A percentile compares a stretch with the other conserved stretches of the same genome.
These are phyloP conservation scores for Neurospora crassa DNA, from an alignment of 2,329 filamentous ascomycete species.

Conservation along the genomic window DNA sequence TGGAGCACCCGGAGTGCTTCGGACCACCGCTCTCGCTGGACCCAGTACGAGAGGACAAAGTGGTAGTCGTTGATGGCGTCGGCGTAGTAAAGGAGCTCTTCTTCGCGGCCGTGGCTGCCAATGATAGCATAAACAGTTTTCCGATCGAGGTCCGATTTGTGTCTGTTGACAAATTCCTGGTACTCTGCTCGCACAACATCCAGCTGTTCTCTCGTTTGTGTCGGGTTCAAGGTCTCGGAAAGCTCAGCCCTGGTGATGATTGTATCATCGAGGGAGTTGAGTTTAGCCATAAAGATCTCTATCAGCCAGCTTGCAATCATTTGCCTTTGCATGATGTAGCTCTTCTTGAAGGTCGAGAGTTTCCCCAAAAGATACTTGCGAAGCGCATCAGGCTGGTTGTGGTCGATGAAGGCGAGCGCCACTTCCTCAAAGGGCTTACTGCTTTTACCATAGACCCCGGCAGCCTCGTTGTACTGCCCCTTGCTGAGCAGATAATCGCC, in stretches of 20 bases:
- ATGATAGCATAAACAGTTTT: conserved; percentile 95
- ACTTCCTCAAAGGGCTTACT: conserved; percentile 97
- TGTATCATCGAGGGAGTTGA: conserved; percentile 89
- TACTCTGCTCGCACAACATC: conserved; percentile 66
- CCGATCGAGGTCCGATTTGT: conserved; percentile 79
- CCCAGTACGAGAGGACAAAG: conserved; percentile 94
- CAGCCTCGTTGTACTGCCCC: conserved; percentile 76
- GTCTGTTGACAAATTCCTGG: conserved; percentile 75
- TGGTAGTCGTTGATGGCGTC: conserved; percentile 84
- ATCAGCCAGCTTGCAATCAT: conserved; percentile 95
- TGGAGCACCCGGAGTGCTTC: conserved; percentile 84
- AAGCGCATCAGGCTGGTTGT: conserved; percentile 79
- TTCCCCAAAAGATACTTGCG: conserved; percentile 84
- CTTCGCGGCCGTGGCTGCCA: conserved; percentile 87
- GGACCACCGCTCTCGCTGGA: conserved; percentile 85
- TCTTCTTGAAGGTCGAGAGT: conserved; percentile 70
- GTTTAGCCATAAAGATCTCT: conserved; percentile 93
- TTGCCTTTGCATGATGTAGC: conserved; percentile 79
- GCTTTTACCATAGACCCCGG: conserved; percentile 84
- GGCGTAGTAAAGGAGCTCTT: conserved; percentile 86
- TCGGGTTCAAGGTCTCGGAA: conserved; percentile 59
- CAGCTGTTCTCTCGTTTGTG: conserved; percentile 64
- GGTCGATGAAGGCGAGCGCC: conserved; percentile 81
- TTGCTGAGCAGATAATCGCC: conserved; percentile 80
- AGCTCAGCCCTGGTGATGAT: conserved; percentile 83